phyloP scores from a whole-genome alignment of 331 rosid species.

The Phaseolus coccineus region DNA sequence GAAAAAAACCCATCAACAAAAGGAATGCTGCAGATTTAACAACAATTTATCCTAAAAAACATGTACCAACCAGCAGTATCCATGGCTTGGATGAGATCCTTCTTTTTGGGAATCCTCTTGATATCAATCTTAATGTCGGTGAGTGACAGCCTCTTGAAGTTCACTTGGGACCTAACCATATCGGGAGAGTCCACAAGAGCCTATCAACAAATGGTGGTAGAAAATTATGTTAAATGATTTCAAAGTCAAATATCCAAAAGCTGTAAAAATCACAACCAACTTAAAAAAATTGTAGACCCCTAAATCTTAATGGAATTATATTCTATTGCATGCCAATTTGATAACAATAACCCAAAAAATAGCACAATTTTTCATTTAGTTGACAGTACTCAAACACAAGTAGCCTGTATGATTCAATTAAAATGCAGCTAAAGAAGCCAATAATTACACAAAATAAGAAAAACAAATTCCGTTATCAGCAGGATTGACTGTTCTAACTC shows the following conservation, averaged over 20 bases:
- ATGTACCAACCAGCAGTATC: conserved; percentile 71
- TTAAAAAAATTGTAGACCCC: background rate
- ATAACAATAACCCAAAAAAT: too few species aligned
- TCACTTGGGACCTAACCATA: conserved; percentile 76
- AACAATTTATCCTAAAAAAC: background rate
- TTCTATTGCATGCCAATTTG: too few species aligned
- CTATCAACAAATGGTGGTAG: conserved; percentile 43
- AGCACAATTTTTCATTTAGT: background rate
- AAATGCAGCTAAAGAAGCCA: background rate
- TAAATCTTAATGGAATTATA: background rate
- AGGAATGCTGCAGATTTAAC: background rate
- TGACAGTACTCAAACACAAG: too few species aligned
- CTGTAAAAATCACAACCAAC: background rate
- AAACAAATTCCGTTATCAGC: too few species aligned
- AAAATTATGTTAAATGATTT: conserved; percentile 5
- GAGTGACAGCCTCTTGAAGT: conserved; percentile 83
- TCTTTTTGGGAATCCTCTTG: conserved; percentile 84
- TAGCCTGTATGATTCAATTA: too few species aligned
- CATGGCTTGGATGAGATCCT: conserved; percentile 84
- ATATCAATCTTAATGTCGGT: conserved; percentile 80
- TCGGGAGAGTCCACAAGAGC: conserved; percentile 95
- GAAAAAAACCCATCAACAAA: background rate
- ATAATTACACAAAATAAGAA: too few species aligned
- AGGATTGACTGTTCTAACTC: background rate
- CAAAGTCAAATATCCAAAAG: background rate